Evolutionary conservation across 2,329 filamentous ascomycete genomes (phyloP).

Genomic region (Onygenales sp.): DNA sequence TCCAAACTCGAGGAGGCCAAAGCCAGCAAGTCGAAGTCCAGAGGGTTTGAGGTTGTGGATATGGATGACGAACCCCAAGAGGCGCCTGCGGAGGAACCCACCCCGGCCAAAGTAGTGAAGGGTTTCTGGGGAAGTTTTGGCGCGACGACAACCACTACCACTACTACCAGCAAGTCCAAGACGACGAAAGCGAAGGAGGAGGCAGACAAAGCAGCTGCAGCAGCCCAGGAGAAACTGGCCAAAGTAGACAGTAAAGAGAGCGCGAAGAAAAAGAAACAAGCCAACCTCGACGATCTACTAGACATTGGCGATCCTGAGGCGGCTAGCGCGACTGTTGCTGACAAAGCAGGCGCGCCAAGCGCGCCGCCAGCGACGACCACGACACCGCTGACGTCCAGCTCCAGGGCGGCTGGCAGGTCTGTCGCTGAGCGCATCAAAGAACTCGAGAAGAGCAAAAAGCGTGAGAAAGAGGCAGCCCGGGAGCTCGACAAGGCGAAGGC

Average conservation of each 20-base stretch:
- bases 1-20: conserved; percentile 18
- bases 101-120: conserved; percentile 25
- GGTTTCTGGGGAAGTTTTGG: conserved; percentile 38
- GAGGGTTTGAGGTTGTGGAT: conserved; percentile 16
- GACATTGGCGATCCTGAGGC: conserved; percentile 24
- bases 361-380: conserved; percentile 33
- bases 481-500: conserved; percentile 28
- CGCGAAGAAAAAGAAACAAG: conserved; percentile 16
- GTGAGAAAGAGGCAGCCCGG: conserved; percentile 28
- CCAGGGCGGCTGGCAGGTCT: conserved; percentile 33
- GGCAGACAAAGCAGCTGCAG: conserved; percentile 11
- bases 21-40: conserved; percentile 21
- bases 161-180: conserved; percentile 37
- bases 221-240: conserved; percentile 17
- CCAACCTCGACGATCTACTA: conserved; percentile 22
- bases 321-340: conserved; percentile 26
- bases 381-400: conserved; percentile 12
- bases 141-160: conserved; percentile 24
- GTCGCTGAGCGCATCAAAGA: conserved; percentile 46
- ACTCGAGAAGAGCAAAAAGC: conserved; percentile 33
- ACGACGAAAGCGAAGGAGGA: conserved; percentile 29
- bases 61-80: conserved; percentile 22
- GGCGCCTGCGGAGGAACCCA: conserved; percentile 23
- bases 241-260: conserved; percentile 15
- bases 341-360: conserved; percentile 28